Evolutionary conservation across 371 early-diverging fungal species (phyloP), one percentile per base, ranked within the genome.

Genomic region (Syncephalis plumigaleata): DNA sequence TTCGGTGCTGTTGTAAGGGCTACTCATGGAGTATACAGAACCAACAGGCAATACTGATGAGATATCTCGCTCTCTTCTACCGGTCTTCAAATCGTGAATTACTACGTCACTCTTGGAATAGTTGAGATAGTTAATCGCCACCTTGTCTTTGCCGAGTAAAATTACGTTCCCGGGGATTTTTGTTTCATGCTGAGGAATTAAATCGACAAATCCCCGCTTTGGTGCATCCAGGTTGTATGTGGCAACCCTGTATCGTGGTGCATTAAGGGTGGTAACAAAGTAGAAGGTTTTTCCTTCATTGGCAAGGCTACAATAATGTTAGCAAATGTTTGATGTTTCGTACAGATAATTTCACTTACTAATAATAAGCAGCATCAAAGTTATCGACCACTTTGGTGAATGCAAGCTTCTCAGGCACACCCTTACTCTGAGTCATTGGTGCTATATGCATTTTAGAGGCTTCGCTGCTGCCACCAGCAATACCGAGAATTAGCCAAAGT

Each of bases 231-330:
- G 45, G 54, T 80, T 72, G 49, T 67, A 75, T 55, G 62, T 70
- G 44, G 76, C 69, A 36, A 81, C 49, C 36, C 68, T 64, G 42
- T 54, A 48, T 25, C 63, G 66, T 18, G 81, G 79, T 3, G 82
- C 75, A 31, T 75, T 52, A 46, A 49, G 48, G 48, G 72, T 74
- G 17, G 79, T 72, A 51, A 57, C 26, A 51, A 80, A 79, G 51
- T 61, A 79, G 46, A 81, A 73, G 9, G 44, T 1, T 67, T n/a
- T 44, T 4, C 67, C 75, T 3, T 75, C 65, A 55, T 75, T 76
- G 45, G 75, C 58, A 26, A 77, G 25, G 54, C 60, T 65, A 50
- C 15, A 21, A 18, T 8, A 16, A 7, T 18, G 18, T 37, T 21
- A n/a, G 18, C 27, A 26, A 39, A 36, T 7, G 21, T 27, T n/a